Percentiles rank a stretch among this genome's conserved stretches.
Evolutionary conservation across 2,329 filamentous ascomycete genomes (phyloP).

Genomic region (Talaromyces sp.): DNA sequence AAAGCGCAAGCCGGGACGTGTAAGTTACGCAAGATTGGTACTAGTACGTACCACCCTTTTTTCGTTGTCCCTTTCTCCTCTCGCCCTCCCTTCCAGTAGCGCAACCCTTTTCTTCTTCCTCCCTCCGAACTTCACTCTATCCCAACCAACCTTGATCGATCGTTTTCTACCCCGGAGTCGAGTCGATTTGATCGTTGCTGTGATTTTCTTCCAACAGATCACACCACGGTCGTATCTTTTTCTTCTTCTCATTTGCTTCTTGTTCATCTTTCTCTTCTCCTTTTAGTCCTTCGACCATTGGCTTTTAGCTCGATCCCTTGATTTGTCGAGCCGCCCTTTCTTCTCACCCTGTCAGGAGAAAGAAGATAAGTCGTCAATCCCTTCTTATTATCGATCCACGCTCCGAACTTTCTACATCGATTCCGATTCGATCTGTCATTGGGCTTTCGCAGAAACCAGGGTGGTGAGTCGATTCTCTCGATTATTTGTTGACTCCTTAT

Average conservation of each 20-base stretch:
- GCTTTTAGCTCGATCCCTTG: slow-evolving; percentile 3
- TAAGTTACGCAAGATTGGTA: slow-evolving; percentile 8
- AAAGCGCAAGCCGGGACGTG: not conserved
- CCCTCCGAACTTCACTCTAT: not conserved
- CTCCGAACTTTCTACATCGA: not conserved
- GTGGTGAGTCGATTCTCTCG: slow-evolving; percentile 8
- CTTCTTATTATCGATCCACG: not conserved
- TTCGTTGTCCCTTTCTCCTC: not conserved
- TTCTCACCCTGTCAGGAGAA: not conserved
- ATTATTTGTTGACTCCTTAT: not conserved
- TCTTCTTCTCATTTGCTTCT: not conserved
- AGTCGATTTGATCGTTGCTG: slow-evolving; percentile 7
- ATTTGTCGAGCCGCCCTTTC: not conserved
- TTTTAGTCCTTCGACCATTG: not conserved
- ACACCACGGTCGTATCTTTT: not conserved
- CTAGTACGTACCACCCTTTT: slow-evolving; percentile 9
- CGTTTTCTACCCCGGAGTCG: slow-evolving; percentile 10
- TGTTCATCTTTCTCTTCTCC: not conserved
- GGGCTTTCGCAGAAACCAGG: slow-evolving; percentile 14
- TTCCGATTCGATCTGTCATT: not conserved
- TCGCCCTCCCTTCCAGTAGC: not conserved
- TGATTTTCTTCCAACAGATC: not conserved
- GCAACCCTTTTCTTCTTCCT: slow-evolving; percentile 2
- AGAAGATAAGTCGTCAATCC: not conserved
- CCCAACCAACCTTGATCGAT: not conserved